phyloP scores from a whole-genome alignment of 106 monocot genomes.

The Allium cepa region DNA sequence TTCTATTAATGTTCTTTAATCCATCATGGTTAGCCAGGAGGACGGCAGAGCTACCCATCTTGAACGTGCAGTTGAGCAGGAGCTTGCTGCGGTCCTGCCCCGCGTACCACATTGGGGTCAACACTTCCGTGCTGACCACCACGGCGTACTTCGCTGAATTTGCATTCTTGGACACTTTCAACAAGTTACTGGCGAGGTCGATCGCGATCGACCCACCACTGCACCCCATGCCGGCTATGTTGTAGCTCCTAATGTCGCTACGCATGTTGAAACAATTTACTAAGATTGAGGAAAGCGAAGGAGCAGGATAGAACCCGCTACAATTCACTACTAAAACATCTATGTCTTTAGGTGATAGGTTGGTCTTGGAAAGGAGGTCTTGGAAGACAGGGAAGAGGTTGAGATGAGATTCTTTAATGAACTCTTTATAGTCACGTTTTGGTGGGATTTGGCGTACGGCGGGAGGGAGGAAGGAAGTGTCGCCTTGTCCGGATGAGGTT shows the following conservation, averaged over 20 bases:
- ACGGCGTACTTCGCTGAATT: constrained; percentile 21
- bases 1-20: no score
- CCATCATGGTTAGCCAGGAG: neutral
- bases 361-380: constrained; percentile 43
- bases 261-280: constrained; percentile 39
- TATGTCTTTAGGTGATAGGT: constrained; percentile 21
- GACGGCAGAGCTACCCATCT: constrained; percentile 13
- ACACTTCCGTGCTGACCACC: constrained; percentile 49
- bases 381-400: constrained; percentile 49
- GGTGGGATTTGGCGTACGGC: constrained; percentile 48
- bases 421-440: constrained; percentile 4
- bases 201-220: constrained; percentile 42
- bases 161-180: neutral
- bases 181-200: constrained; percentile 24
- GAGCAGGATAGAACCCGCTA: constrained; percentile 52
- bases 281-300: constrained; percentile 45
- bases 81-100: constrained; percentile 8
- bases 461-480: constrained; percentile 32
- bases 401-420: constrained; percentile 24
- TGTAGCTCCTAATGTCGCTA: constrained; percentile 39
- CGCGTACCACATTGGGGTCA: constrained; percentile 45
- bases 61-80: constrained; percentile 11
- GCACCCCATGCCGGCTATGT: constrained; percentile 73
- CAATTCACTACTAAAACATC: constrained; percentile 57
- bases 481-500: constrained; percentile 6